Base-by-base conservation (phyloP, 2,329 filamentous ascomycete species). In the Apiospora kogelbergensis region DNA sequence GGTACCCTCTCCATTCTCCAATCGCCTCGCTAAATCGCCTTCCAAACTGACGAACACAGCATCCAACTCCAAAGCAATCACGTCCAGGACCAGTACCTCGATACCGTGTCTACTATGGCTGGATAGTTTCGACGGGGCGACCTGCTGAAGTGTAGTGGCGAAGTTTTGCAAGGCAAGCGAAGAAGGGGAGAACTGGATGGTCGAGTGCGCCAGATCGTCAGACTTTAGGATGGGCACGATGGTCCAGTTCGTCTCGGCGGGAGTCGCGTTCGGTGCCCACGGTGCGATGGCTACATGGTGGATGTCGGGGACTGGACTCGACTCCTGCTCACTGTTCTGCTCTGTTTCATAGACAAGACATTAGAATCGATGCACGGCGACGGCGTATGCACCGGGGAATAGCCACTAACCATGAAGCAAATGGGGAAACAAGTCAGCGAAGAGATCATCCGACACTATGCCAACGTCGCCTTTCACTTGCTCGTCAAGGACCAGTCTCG, bases 41-140 rank as follows among this genome's bases (percentile, higher is more conserved):
- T 98, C 94, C 7, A 98, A 85, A 65, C 89, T 94, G 69, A 98
- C 93, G 77, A 94, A 97, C 20, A 98, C 88, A 0, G 93, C 93
- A 70, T 98, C 93, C 33, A 98, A 83, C 1, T 90, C 87, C 33
- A 98, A 81, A 1, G 95, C 93, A 10, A 91, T 86, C 9, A 96
- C 93, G 77, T 97, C 92, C 69, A 97, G 84, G 33, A 97, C 87
- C 69, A 93, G 85, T 71, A 98, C 91, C 79, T 98, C 95, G 72
- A 98, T 92, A 10, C 92, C 90, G 72, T 90, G 89, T 74, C 93
- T 90, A 73, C 90, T 89, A 74, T 92, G 89, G 72, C 89, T 89
- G 33, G 90, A 87, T 63, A 93, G 85, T 78, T 92, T 94, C 68
- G 92, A 93, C 15, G 93, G 92, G 30, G 94, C 90, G 37, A 93